phyloP scores from a whole-genome alignment of 2,329 filamentous ascomycete species.

The Verticillium dahliae region DNA sequence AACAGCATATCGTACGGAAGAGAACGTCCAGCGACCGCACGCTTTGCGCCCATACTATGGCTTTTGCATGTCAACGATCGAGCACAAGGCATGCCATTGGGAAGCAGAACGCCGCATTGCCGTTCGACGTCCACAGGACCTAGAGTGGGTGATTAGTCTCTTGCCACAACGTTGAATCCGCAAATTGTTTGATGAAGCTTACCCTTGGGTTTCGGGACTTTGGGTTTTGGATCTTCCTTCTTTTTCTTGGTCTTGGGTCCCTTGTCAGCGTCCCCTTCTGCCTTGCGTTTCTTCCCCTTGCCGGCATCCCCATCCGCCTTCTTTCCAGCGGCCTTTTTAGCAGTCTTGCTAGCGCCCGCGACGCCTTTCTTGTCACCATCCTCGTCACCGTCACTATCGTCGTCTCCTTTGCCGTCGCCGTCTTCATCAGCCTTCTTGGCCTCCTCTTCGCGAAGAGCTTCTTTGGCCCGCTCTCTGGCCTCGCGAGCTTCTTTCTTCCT shows the following conservation, averaged over 20 bases:
- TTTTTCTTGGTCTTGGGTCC: slow-evolving; percentile 87
- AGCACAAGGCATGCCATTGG: slow-evolving; percentile 82
- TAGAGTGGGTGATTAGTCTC: slow-evolving; percentile 16
- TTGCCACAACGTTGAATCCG: background rate
- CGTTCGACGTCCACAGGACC: slow-evolving; percentile 88
- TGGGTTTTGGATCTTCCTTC: slow-evolving; percentile 84
- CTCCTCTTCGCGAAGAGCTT: slow-evolving; percentile 52
- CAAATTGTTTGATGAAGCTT: slow-evolving; percentile 7
- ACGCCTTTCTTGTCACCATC: slow-evolving; percentile 35
- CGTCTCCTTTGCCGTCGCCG: slow-evolving; percentile 42
- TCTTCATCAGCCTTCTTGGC: slow-evolving; percentile 44
- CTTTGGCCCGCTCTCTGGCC: slow-evolving; percentile 59
- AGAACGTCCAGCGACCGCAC: slow-evolving; percentile 78
- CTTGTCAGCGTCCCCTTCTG: slow-evolving; percentile 71
- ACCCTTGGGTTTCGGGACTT: slow-evolving; percentile 79
- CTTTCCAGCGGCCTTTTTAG: slow-evolving; percentile 61
- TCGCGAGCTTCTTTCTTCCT: slow-evolving; percentile 71
- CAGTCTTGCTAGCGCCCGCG: slow-evolving; percentile 29
- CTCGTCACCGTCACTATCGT: slow-evolving; percentile 38
- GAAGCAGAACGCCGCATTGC: slow-evolving; percentile 82
- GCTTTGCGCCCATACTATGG: slow-evolving; percentile 90
- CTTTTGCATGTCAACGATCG: slow-evolving; percentile 89
- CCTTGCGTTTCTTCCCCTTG: slow-evolving; percentile 73
- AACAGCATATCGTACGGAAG: slow-evolving; percentile 90
- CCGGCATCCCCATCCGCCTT: slow-evolving; percentile 52